A percentile compares a stretch with the other conserved stretches of the same genome.
phyloP scores from a whole-genome alignment of 495 filamentous ascomycete genomes.

The Xylaria telfairii region DNA sequence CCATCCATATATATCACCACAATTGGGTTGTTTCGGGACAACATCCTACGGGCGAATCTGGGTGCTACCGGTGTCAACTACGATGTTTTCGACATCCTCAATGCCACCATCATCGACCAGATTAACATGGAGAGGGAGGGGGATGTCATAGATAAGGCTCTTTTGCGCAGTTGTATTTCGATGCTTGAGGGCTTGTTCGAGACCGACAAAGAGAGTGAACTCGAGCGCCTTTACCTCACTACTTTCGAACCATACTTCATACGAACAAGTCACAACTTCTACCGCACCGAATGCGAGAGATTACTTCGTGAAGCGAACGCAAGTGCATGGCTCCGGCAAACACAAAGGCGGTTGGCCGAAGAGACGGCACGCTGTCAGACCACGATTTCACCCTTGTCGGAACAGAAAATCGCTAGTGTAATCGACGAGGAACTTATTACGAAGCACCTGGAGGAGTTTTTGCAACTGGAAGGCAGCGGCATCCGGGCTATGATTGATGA shows the following conservation, averaged over 20 bases:
- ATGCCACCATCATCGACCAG: constrained; percentile 84
- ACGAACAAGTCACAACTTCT: constrained; percentile 72
- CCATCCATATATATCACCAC: constrained; percentile 81
- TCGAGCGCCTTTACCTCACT: constrained; percentile 81
- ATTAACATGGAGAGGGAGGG: constrained; percentile 91
- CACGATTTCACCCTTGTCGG: constrained; percentile 73
- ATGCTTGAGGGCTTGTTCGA: constrained; percentile 95
- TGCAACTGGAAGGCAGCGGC: constrained; percentile 82
- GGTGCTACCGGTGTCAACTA: constrained; percentile 50
- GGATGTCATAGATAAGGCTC: constrained; percentile 82
- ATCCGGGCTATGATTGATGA: constrained; percentile 91
- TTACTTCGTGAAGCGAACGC: constrained; percentile 81
- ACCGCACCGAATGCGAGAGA: constrained; percentile 71
- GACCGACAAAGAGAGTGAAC: constrained; percentile 71
- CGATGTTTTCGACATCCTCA: constrained; percentile 71
- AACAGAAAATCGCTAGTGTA: constrained; percentile 74
- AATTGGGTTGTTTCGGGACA: constrained; percentile 87
- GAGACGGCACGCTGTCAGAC: constrained; percentile 82
- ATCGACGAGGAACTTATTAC: constrained; percentile 82
- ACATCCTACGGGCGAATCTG: constrained; percentile 65
- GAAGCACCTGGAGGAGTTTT: constrained; percentile 77
- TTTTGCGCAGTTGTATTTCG: constrained; percentile 81
- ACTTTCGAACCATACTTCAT: constrained; percentile 84
- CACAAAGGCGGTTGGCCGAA: constrained; percentile 73
- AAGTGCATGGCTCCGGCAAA: constrained; percentile 80